Percentiles rank a stretch among this genome's conserved stretches.
Conservation (phyloP, 2,329 filamentous ascomycete species). For the Phaeosphaeria sp. region DNA sequence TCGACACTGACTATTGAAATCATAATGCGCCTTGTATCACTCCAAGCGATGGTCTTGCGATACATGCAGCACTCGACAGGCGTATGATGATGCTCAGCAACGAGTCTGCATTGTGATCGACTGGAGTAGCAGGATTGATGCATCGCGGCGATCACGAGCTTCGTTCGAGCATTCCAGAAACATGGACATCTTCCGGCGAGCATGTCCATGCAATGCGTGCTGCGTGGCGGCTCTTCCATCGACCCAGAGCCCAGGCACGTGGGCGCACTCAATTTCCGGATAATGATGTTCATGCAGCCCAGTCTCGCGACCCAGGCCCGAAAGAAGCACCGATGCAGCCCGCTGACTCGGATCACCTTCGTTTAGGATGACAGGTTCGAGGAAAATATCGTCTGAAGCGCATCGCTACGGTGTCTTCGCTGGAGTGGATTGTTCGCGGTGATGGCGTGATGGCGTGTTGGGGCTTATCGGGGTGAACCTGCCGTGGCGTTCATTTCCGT, state of each 20-base stretch:
- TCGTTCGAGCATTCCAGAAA: neutral
- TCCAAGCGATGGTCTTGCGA: neutral
- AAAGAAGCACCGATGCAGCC: neutral
- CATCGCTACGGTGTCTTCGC: neutral
- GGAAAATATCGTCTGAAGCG: neutral
- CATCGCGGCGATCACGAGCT: neutral
- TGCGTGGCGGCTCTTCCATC: neutral
- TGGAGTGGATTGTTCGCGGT: neutral
- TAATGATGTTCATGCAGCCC: slow-evolving; percentile 12
- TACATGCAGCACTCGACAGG: neutral
- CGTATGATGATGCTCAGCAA: neutral
- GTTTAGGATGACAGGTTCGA: neutral
- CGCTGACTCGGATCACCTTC: neutral
- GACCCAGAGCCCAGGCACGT: slow-evolving; percentile 11
- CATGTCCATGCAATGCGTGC: slow-evolving; percentile 1
- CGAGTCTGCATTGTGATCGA: neutral
- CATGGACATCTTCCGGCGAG: neutral
- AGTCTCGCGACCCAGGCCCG: neutral
- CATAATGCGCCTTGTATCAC: slow-evolving; percentile 2
- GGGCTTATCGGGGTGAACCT: neutral
- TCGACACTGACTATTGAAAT: slow-evolving; percentile 10
- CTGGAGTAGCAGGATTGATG: neutral
- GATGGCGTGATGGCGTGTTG: neutral
- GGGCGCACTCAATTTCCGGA: slow-evolving; percentile 9
- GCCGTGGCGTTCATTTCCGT: neutral